A percentile compares a stretch with the other conserved stretches of the same genome.
Conservation (phyloP, 768 basidiomycete genomes). For the Mycena maculata region DNA sequence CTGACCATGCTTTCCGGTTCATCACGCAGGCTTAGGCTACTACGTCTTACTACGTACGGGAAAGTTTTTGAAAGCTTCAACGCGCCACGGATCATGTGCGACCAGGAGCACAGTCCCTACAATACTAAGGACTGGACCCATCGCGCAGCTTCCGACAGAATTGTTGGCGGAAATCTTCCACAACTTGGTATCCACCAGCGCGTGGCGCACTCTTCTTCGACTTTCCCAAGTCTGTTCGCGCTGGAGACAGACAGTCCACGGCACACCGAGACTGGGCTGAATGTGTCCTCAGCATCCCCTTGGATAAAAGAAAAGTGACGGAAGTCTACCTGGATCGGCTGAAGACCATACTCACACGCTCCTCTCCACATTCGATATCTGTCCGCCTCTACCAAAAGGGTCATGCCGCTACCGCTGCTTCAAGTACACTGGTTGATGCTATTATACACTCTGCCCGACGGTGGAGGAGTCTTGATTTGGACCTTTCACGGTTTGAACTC, state of each 20-base stretch:
- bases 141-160: too few relatives aligned
- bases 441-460: background rate
- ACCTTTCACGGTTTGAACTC: background rate
- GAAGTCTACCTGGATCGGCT: background rate
- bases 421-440: background rate
- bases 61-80: too few relatives aligned
- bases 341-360: conserved; percentile 4
- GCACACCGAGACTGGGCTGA: conserved; percentile 19
- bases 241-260: conserved; percentile 12
- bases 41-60: too few relatives aligned
- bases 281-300: background rate
- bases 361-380: conserved; percentile 10
- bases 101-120: too few relatives aligned
- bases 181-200: too few relatives aligned
- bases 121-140: too few relatives aligned
- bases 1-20: too few relatives aligned
- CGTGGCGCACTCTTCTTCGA: background rate
- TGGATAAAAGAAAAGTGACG: background rate
- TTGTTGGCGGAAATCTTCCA: too few relatives aligned
- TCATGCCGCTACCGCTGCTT: background rate
- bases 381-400: background rate
- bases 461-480: background rate
- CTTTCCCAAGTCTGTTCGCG: conserved; percentile 15
- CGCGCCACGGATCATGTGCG: too few relatives aligned
- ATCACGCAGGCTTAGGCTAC: too few relatives aligned